Evolutionary conservation across 176 grass and related monocot species (phyloP).

Genomic region (Pharus latifolius): DNA sequence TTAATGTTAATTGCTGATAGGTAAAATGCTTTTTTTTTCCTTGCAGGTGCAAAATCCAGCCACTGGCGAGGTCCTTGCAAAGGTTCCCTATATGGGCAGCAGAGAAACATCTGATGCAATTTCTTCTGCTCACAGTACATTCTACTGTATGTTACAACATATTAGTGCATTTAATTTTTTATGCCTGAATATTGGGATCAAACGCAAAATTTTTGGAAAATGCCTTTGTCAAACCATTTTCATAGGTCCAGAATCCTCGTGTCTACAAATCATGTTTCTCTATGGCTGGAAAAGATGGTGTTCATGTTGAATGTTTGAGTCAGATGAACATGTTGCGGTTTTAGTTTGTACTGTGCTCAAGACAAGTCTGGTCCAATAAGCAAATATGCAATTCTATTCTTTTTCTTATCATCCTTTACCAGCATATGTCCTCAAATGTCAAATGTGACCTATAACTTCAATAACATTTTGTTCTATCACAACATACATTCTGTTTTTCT

Average conservation of each 20-base stretch:
- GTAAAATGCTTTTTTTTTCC: background rate
- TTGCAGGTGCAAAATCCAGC: slow-evolving; percentile 40
- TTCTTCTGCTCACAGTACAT: slow-evolving; percentile 38
- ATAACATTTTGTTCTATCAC: no score
- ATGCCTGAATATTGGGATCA: background rate
- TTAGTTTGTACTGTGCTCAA: background rate
- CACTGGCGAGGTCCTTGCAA: slow-evolving; percentile 45
- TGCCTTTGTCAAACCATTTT: background rate
- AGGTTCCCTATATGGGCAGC: slow-evolving; percentile 38
- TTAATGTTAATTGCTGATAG: background rate
- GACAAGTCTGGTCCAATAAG: background rate
- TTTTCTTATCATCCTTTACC: no score
- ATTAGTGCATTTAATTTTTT: background rate
- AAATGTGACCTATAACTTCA: no score
- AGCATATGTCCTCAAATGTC: no score
- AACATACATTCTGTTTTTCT: no score
- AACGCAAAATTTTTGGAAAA: background rate
- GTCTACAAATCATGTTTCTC: background rate
- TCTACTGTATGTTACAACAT: slow-evolving; percentile 29
- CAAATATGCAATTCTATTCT: no score
- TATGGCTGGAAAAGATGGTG: background rate
- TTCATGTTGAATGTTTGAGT: no score
- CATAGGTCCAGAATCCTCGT: background rate
- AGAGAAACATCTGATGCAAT: slow-evolving; percentile 49
- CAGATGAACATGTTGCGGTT: no score